phyloP scores from a whole-genome alignment of 768 basidiomycete species.

The Amanita brunnescens region DNA sequence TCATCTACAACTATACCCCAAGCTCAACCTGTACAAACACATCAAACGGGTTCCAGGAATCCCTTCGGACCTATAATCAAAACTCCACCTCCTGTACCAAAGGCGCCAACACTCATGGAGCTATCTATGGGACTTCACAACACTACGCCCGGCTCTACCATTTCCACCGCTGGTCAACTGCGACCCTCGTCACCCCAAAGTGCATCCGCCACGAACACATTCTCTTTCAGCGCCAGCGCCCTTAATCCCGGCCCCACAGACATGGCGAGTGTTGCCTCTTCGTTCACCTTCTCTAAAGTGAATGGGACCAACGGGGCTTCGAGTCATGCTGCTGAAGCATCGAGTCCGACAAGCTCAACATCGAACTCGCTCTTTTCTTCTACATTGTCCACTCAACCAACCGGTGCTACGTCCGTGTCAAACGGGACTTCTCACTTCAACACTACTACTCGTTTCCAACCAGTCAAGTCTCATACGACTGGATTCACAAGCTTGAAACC shows the following conservation, averaged over 20 bases:
- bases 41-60: constrained; percentile 91
- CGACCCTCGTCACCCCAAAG: constrained; percentile 15
- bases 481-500: constrained; percentile 60
- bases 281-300: constrained; percentile 44
- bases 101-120: constrained; percentile 75
- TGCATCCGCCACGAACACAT: constrained; percentile 20
- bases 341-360: constrained; percentile 29
- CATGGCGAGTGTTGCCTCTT: constrained; percentile 66
- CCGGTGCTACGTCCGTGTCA: constrained; percentile 18
- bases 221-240: constrained; percentile 31
- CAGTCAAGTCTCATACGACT: constrained; percentile 37
- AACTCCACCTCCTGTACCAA: constrained; percentile 59
- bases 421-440: constrained; percentile 21
- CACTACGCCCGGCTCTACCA: neutral
- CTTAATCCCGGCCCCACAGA: constrained; percentile 40
- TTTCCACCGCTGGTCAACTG: constrained; percentile 10
- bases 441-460: constrained; percentile 15
- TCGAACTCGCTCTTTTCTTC: constrained; percentile 41
- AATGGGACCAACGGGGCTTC: constrained; percentile 15
- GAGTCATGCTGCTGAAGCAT: constrained; percentile 17
- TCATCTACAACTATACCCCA: constrained; percentile 31
- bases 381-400: constrained; percentile 39
- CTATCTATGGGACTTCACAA: constrained; percentile 46
- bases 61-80: constrained; percentile 79
- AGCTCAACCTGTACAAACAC: constrained; percentile 65